These are phyloP conservation scores for Jimgerdemannia lactiflua DNA, from an alignment of 192 early-diverging fungal genomes.

Conservation along the genomic window DNA sequence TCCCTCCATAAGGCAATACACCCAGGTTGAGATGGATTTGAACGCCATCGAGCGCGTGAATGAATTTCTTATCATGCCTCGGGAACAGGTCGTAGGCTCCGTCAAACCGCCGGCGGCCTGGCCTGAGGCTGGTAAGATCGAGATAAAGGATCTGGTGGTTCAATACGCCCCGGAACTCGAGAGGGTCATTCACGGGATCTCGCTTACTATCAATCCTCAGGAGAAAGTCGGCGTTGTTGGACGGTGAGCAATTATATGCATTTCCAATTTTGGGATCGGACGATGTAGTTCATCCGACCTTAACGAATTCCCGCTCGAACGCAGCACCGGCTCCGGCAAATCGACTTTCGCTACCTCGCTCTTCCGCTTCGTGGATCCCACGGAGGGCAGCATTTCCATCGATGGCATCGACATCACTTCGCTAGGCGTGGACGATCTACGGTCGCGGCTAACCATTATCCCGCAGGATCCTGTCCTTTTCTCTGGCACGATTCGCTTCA, in stretches of 20 bases:
- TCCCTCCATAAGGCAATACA: slow-evolving; percentile 42
- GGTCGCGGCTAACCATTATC: slow-evolving; percentile 70
- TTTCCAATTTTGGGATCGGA: background rate
- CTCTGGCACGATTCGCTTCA: slow-evolving; percentile 51
- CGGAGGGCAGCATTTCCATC: slow-evolving; percentile 44
- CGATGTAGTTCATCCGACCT: background rate
- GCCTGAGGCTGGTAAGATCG: slow-evolving; percentile 65
- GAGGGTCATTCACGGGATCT: slow-evolving; percentile 67
- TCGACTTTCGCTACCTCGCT: slow-evolving; percentile 53
- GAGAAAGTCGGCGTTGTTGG: slow-evolving; percentile 83
- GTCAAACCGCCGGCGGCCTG: slow-evolving; percentile 42
- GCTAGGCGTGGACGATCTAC: slow-evolving; percentile 46
- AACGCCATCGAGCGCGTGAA: slow-evolving; percentile 76
- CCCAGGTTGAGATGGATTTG: slow-evolving; percentile 77
- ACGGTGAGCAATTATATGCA: slow-evolving; percentile 19
- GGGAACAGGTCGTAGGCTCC: slow-evolving; percentile 54
- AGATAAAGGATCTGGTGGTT: slow-evolving; percentile 58
- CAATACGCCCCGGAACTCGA: slow-evolving; percentile 67
- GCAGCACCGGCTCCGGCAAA: slow-evolving; percentile 60
- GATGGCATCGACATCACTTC: slow-evolving; percentile 64
- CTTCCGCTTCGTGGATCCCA: slow-evolving; percentile 60
- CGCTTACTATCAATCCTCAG: slow-evolving; percentile 50
- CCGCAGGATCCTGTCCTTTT: slow-evolving; percentile 79
- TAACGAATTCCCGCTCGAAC: slow-evolving; percentile 34
- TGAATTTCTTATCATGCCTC: slow-evolving; percentile 70